These are phyloP conservation scores for Nannochloris sp. DNA, from an alignment of 139 green algal species.

Conservation along the genomic window DNA sequence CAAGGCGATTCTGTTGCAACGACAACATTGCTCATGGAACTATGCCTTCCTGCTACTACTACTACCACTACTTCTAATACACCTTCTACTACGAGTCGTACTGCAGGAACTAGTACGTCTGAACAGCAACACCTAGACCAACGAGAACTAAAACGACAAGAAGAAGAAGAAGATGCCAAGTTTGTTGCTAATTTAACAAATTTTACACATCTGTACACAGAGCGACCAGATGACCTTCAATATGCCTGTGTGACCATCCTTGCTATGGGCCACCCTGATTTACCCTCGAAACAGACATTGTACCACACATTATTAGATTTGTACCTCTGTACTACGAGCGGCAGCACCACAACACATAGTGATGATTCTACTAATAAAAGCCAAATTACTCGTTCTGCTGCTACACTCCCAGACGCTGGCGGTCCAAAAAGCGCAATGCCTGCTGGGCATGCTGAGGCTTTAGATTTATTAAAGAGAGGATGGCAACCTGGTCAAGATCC, in stretches of 20 bases:
- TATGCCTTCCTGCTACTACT: slow-evolving; percentile 55
- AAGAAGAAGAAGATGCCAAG: slow-evolving; percentile 5
- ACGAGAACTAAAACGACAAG: background rate
- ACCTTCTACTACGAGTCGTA: background rate
- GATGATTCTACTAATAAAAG: background rate
- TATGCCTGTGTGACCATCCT: slow-evolving; percentile 51
- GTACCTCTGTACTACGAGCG: slow-evolving; percentile 65
- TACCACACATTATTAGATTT: slow-evolving; percentile 85
- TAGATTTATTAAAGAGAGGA: slow-evolving; percentile 71
- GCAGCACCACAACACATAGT: too few relatives aligned
- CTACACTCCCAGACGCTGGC: background rate
- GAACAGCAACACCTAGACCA: background rate
- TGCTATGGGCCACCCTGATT: slow-evolving; percentile 39
- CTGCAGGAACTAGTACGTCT: background rate
- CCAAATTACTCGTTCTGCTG: background rate
- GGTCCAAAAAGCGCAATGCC: background rate
- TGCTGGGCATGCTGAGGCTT: slow-evolving; percentile 40
- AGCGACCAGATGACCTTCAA: slow-evolving; percentile 57
- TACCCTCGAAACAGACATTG: slow-evolving; percentile 44
- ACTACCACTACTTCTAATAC: background rate
- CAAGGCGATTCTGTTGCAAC: slow-evolving; percentile 53
- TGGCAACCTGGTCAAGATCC: slow-evolving; percentile 63
- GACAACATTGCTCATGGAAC: slow-evolving; percentile 77
- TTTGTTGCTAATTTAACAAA: slow-evolving; percentile 61
- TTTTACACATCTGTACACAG: slow-evolving; percentile 77